Evolutionary conservation across 805 yeast genomes (phyloP), one percentile per base, ranked within the genome.

Genomic region (Starmerella gropengiesseri): DNA sequence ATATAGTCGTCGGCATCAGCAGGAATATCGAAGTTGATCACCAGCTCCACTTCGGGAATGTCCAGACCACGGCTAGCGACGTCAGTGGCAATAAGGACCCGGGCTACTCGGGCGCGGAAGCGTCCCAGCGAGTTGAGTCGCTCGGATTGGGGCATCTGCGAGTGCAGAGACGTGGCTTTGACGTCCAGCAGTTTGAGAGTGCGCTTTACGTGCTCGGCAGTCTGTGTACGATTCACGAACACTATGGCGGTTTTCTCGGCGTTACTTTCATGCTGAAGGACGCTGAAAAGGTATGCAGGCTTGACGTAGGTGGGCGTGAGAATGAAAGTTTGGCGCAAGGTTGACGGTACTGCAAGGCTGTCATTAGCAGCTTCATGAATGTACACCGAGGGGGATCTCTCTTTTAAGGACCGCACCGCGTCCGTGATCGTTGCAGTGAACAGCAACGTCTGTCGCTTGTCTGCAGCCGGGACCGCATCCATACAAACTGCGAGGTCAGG

Each of bases 21-120:
- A 5, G 98, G 98, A 19, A 91, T 75, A 57, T 91, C 97, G 57
- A 74, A 91, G 59, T 91, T 91, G 20, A 91, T 65, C 20, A 91
- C 97, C 53, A 91, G 67, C 57, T 79, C 89, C 3, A 91, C 98
- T 7, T 76, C 70, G 9, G 97, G 98, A 44, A 91, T 91, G 70
- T 91, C 98, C 51, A 91, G 71, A 60, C 98, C 98, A 74, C 98
- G 77, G 22, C 95, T 79, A 2, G 95, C 98, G 18, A 91, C 96
- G 60, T 91, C 98, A 0, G 99, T 91, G 7, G 97, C 95, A 14
- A 91, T 78, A 43, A 91, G 65, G 1, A 91, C 84, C 36, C 94
- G 72, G 0, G 97, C 97, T 3, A 95, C 96, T 43, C 83, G 81
- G 0, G 97, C 96, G 56, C 89, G 74, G 64, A 91, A 91, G 55